phyloP scores from a whole-genome alignment of 2,329 filamentous ascomycete species.

The Diplocarpon rosae region DNA sequence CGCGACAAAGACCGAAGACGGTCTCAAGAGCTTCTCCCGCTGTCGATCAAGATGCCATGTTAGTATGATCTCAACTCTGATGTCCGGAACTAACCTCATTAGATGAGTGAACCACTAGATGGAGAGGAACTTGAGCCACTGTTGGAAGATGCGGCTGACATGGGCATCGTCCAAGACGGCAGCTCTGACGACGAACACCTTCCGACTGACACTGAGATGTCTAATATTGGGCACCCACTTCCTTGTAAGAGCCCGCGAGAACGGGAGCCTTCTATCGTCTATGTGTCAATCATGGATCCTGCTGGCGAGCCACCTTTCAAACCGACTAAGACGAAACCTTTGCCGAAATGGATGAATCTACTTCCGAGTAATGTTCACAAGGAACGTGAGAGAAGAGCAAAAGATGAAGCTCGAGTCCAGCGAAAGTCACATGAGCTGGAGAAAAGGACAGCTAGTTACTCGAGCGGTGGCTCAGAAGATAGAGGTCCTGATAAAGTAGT shows the following conservation, averaged over 20 bases:
- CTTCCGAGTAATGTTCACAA: conserved; percentile 21
- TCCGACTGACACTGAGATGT: conserved; percentile 8
- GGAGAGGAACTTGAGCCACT: conserved; percentile 8
- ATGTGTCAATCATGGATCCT: conserved; percentile 40
- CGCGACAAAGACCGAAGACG: conserved; percentile 5
- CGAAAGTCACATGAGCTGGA: neutral
- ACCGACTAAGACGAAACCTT: conserved; percentile 39
- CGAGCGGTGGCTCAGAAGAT: neutral
- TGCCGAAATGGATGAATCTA: conserved; percentile 32
- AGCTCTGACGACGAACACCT: conserved; percentile 7
- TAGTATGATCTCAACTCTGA: neutral
- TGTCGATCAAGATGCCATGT: conserved; percentile 3
- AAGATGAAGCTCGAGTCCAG: neutral
- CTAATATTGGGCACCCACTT: neutral
- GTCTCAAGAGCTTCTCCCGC: conserved; percentile 7
- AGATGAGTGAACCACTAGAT: neutral
- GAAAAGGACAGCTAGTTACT: neutral
- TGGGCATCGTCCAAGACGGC: conserved; percentile 14
- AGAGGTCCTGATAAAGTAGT: neutral
- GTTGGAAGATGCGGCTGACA: conserved; percentile 15
- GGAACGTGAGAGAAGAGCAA: conserved; percentile 7
- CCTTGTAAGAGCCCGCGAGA: neutral
- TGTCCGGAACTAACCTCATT: neutral
- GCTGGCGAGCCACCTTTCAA: conserved; percentile 36
- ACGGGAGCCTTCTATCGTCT: conserved; percentile 28